These are phyloP conservation scores for Saccharomyces hybrid DNA, from an alignment of 1,139 yeast genomes.

Conservation along the genomic window DNA sequence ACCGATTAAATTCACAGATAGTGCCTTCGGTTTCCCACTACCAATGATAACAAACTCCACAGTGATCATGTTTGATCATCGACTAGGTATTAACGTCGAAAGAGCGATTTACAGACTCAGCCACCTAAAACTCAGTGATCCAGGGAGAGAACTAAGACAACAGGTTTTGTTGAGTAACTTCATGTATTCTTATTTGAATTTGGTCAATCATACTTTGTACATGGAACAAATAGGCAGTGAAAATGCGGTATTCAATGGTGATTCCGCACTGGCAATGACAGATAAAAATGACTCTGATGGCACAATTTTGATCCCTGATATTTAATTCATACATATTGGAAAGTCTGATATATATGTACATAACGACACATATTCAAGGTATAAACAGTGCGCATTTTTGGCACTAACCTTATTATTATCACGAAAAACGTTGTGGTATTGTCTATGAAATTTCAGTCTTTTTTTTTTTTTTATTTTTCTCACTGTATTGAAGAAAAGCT, in stretches of 20 bases:
- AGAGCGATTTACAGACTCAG: conserved; percentile 89
- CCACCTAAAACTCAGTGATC: conserved; percentile 87
- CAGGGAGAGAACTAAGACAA: conserved; percentile 81
- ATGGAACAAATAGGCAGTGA: conserved; percentile 43
- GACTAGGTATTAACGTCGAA: conserved; percentile 92
- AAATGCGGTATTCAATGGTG: background rate
- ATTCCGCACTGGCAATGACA: background rate
- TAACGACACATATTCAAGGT: background rate
- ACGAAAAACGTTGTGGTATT: background rate
- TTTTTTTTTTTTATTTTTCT: background rate
- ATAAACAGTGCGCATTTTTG: background rate
- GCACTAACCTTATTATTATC: background rate
- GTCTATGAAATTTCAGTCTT: background rate
- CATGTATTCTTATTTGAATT: conserved; percentile 92
- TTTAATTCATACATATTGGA: background rate
- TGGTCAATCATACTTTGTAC: conserved; percentile 83
- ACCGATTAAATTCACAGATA: conserved; percentile 69
- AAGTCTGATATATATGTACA: background rate
- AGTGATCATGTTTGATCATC: conserved; percentile 66
- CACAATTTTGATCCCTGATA: conserved; percentile 4
- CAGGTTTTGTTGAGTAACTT: conserved; percentile 89
- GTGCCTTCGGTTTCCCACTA: conserved; percentile 78
- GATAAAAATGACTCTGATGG: conserved; percentile 3
- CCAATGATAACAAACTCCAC: conserved; percentile 75
- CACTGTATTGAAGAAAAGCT: background rate